Conservation (phyloP, 2,329 filamentous ascomycete genomes). For the Trichoderma sp. region DNA sequence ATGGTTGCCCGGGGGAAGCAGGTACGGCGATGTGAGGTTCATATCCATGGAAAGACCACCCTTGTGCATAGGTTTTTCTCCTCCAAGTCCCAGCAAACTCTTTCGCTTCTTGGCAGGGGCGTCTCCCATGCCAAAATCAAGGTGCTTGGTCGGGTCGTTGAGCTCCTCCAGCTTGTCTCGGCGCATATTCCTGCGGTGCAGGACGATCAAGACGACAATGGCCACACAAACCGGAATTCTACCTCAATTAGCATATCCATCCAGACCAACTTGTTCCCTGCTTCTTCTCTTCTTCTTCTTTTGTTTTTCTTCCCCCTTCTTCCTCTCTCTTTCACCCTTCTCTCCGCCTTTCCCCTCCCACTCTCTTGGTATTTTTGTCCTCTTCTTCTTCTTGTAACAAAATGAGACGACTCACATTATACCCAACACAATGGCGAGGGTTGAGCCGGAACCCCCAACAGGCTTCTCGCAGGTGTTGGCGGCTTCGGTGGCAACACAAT, state of each 20-base stretch:
- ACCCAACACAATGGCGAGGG: conserved; percentile 66
- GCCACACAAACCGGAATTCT: conserved; percentile 76
- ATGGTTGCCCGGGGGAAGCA: conserved; percentile 81
- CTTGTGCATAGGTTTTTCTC: conserved; percentile 51
- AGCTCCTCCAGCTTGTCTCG: conserved; percentile 74
- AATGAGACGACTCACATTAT: conserved; percentile 59
- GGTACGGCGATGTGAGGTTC: conserved; percentile 79
- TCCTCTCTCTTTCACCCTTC: neutral
- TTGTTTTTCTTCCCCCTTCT: neutral
- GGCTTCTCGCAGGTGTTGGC: conserved; percentile 59
- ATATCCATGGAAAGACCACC: conserved; percentile 67
- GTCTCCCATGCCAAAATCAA: conserved; percentile 84
- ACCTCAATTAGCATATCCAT: conserved; percentile 17
- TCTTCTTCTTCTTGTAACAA: conserved; percentile 22
- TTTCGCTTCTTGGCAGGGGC: conserved; percentile 40
- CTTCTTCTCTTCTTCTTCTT: neutral
- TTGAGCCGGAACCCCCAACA: conserved; percentile 52
- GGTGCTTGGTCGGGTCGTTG: conserved; percentile 81
- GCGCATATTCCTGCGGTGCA: conserved; percentile 75
- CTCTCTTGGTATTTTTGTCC: neutral
- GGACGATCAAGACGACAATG: conserved; percentile 64
- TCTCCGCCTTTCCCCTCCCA: neutral
- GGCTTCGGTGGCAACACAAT: conserved; percentile 17
- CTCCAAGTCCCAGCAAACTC: conserved; percentile 42
- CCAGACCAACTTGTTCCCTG: neutral